phyloP scores from a whole-genome alignment of 2,329 filamentous ascomycete species.

The Aureobasidium sp. region DNA sequence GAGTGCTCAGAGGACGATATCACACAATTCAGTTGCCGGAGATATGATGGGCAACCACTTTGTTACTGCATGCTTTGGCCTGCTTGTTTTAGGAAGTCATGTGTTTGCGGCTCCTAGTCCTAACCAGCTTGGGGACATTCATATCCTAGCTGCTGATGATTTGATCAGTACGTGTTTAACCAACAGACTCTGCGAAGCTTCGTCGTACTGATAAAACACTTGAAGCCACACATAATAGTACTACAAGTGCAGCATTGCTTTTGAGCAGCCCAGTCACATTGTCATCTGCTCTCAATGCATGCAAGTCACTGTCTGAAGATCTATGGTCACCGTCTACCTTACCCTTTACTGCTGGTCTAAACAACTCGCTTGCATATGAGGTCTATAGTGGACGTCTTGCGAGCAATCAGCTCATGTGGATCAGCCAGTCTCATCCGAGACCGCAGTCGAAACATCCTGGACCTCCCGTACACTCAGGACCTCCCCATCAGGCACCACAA shows the following conservation, averaged over 20 bases:
- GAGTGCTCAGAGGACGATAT: not conserved
- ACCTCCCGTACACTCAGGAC: not conserved
- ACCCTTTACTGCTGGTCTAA: constrained; percentile 15
- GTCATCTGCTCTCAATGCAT: not conserved
- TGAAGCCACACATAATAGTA: constrained; percentile 7
- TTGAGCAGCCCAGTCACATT: not conserved
- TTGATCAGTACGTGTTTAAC: not conserved
- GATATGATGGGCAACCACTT: not conserved
- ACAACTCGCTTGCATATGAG: constrained; percentile 17
- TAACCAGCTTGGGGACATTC: not conserved
- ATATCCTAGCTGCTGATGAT: not conserved
- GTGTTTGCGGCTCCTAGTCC: not conserved
- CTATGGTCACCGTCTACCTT: constrained; percentile 14
- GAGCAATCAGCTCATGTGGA: constrained; percentile 17
- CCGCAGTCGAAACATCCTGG: not conserved
- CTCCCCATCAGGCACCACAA: not conserved
- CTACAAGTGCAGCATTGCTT: constrained; percentile 12
- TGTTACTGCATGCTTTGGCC: not conserved
- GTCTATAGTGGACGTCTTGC: constrained; percentile 15
- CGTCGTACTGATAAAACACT: not conserved
- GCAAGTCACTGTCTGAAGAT: constrained; percentile 13
- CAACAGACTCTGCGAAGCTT: too few relatives aligned
- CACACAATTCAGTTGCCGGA: not conserved
- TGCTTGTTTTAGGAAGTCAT: not conserved
- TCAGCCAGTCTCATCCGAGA: not conserved